Percentiles rank a stretch among this genome's conserved stretches.
phyloP scores from a whole-genome alignment of 306 rosid species.

The Adenanthera pavonina region DNA sequence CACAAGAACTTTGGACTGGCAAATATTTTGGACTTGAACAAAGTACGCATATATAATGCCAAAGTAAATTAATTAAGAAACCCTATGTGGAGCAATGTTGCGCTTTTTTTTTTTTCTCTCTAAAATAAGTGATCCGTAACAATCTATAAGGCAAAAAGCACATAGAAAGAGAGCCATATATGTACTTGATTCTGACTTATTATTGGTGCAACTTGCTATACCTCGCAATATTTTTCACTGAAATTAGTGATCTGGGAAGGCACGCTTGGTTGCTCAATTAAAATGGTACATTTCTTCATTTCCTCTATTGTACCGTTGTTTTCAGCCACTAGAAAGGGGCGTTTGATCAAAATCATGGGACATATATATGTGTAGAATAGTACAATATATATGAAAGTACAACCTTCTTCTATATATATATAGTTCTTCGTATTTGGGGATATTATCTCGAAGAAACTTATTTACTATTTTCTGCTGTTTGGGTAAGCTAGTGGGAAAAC shows the following conservation, averaged over 20 bases:
- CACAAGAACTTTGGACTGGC: constrained; percentile 31
- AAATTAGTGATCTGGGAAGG: constrained; percentile 25
- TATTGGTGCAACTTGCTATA: neutral
- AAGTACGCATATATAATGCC: constrained; percentile 31
- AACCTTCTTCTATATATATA: neutral
- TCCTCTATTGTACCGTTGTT: neutral
- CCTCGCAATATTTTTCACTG: neutral
- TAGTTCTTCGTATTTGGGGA: neutral
- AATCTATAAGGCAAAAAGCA: constrained; percentile 11
- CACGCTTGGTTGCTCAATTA: neutral
- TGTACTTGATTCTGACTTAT: neutral
- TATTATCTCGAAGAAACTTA: constrained; percentile 16
- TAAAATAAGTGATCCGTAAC: constrained; percentile 10
- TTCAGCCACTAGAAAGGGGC: constrained; percentile 13
- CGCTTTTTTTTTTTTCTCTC: constrained; percentile 3
- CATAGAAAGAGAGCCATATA: neutral
- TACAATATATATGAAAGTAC: constrained; percentile 14
- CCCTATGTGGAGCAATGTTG: constrained; percentile 9
- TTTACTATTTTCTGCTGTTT: neutral
- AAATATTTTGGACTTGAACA: constrained; percentile 23
- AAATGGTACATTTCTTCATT: constrained; percentile 1
- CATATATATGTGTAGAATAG: constrained; percentile 14
- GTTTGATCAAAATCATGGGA: neutral
- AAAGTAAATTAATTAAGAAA: constrained; percentile 38
- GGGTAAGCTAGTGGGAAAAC: constrained; percentile 13